Evolutionary conservation across 2,329 filamentous ascomycete genomes (phyloP).

Genomic region (Fusarium siculi): DNA sequence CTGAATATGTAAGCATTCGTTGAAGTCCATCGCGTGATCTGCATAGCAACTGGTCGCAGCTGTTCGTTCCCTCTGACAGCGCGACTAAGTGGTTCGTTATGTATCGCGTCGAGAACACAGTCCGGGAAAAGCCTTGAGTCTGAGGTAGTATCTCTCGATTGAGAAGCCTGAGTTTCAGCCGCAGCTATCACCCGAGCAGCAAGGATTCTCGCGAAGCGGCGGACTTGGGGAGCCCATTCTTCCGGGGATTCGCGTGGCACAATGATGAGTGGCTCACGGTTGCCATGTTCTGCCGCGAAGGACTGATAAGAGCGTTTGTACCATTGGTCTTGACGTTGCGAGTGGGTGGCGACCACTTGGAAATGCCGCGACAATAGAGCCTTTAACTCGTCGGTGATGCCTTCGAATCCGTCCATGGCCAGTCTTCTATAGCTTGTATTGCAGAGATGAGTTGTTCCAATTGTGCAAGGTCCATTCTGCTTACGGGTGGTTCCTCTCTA

Average conservation of each 20-base stretch:
- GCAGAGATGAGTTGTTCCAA: too few species aligned
- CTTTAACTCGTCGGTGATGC: fast-evolving
- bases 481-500: background rate
- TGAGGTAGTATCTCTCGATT: fast-evolving
- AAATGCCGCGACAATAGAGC: background rate
- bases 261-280: background rate
- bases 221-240: background rate
- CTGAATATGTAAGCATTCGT: too few species aligned
- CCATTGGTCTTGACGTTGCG: slow-evolving; percentile 20
- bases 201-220: background rate
- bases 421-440: fast-evolving
- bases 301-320: slow-evolving; percentile 12
- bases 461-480: background rate
- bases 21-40: too few species aligned
- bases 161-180: background rate
- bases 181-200: background rate
- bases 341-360: background rate
- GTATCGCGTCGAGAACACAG: too few species aligned
- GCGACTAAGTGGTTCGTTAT: too few species aligned
- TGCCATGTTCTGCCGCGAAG: background rate
- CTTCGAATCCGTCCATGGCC: background rate
- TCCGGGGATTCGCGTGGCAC: background rate
- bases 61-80: too few species aligned
- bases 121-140: too few species aligned
- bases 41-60: too few species aligned